Evolutionary conservation across 768 basidiomycete genomes (phyloP), one percentile per base, ranked within the genome.

Genomic region (Xerocomellus dryophilus): DNA sequence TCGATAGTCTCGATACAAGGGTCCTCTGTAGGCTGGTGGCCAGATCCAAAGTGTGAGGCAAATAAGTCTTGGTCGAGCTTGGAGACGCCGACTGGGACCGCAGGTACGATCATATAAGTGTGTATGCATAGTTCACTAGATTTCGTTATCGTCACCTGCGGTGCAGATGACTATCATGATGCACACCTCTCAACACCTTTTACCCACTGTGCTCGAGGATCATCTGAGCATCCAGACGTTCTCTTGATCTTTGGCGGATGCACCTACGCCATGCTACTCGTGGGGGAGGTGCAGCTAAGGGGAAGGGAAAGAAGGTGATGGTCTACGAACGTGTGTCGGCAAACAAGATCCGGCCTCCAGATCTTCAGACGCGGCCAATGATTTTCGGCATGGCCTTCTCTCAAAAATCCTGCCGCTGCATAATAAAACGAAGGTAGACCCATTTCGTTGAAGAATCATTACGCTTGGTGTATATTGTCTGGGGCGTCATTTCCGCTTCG

Each of bases 121-220:
- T 46, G 32, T 23, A n/a, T n/a, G 2, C 5, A 25, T 34, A 51
- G 47, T 39, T 53, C 42, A 34, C 10, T 25, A 31, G 47, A 35
- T 34, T 27, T 53, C 21, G 40, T 35, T 27, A 14, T 51, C 29
- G n/a, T 50, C 31, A 52, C 20, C 21, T 46, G 23, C 11, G 35
- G 23, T 40, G 41, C 60, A 90, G 86, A 89, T 89, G 86, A 81
- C 83, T 15, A 82, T n/a, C n/a, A n/a, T n/a, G n/a, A n/a, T 90
- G 81, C 90, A 93, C 68, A 91, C 90, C 1, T 86, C 86, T 0
- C 91, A 93, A 63, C 91, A 92, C 57, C 76, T 91, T 41, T 79
- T 93, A 21, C 91, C 90, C 14, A 88, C 90, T 1, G 75, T 91
- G n/a, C 75, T 93, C 5, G 88, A 92, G 62, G 75, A 77, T 21